These are phyloP conservation scores for Nepenthes gracilis DNA, from an alignment of 148 eudicot species.

Conservation along the genomic window DNA sequence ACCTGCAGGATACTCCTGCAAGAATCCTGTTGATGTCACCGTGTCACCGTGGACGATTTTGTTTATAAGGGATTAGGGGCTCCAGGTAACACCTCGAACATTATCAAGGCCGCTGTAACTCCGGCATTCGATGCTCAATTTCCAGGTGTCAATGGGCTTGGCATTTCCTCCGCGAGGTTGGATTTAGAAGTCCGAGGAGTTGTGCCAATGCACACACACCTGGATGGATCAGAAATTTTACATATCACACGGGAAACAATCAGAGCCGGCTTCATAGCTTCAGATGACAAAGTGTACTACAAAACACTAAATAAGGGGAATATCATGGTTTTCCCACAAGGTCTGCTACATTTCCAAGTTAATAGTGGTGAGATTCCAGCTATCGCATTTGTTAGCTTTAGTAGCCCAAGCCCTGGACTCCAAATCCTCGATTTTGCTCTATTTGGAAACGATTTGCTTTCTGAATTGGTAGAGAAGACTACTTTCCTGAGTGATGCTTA, in stretches of 20 bases:
- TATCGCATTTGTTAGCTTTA: constrained; percentile 44
- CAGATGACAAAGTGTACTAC: constrained; percentile 38
- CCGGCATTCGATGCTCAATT: constrained; percentile 65
- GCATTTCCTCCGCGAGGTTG: constrained; percentile 57
- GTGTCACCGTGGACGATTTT: constrained; percentile 47
- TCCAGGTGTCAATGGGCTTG: constrained; percentile 71
- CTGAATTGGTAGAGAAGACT: constrained; percentile 32
- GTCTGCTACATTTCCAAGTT: constrained; percentile 68
- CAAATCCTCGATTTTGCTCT: constrained; percentile 66
- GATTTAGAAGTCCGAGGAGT: constrained; percentile 68
- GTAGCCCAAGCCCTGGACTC: constrained; percentile 58
- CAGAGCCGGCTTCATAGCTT: constrained; percentile 58
- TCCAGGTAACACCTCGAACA: constrained; percentile 51
- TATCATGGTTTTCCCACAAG: constrained; percentile 73
- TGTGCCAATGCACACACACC: constrained; percentile 84
- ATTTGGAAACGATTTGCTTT: constrained; percentile 44
- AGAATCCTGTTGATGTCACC: constrained; percentile 25
- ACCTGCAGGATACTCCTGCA: constrained; percentile 83
- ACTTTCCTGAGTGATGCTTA: constrained; percentile 51
- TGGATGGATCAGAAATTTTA: constrained; percentile 44
- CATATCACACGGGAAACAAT: constrained; percentile 46
- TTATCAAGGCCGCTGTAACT: constrained; percentile 70
- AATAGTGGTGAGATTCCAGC: constrained; percentile 36
- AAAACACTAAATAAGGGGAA: constrained; percentile 51
- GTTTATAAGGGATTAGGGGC: constrained; percentile 37